phyloP scores from a whole-genome alignment of 1,284 basidiomycete species.

The Cystobasidiaceae sp. region DNA sequence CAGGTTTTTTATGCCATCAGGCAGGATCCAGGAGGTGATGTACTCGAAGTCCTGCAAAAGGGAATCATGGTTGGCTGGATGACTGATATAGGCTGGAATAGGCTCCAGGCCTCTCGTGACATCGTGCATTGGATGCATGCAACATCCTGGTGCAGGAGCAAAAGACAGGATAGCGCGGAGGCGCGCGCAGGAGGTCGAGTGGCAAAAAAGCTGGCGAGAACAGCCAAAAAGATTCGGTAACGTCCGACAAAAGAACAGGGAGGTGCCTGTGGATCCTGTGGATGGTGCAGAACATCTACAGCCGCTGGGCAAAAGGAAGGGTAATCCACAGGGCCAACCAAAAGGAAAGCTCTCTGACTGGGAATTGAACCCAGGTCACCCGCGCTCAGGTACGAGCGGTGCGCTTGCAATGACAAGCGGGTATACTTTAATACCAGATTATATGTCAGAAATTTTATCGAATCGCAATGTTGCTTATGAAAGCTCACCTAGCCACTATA shows the following conservation, averaged over 20 bases:
- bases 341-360: conserved; percentile 15
- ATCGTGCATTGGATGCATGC: neutral
- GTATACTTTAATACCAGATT: neutral
- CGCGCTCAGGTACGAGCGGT: too few relatives aligned
- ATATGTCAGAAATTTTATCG: neutral
- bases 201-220: too few relatives aligned
- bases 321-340: neutral
- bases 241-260: too few relatives aligned
- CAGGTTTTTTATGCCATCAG: neutral
- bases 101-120: neutral
- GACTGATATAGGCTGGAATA: too few relatives aligned
- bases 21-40: neutral
- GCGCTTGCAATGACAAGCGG: conserved; percentile 14
- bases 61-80: too few relatives aligned
- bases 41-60: too few relatives aligned
- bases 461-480: neutral
- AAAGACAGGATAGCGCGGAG: too few relatives aligned
- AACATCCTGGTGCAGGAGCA: too few relatives aligned
- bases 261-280: too few relatives aligned
- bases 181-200: too few relatives aligned
- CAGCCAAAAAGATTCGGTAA: too few relatives aligned
- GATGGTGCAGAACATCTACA: too few relatives aligned
- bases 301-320: neutral
- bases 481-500: conserved; percentile 16
- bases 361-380: conserved; percentile 24